Evolutionary conservation across 805 yeast genomes (phyloP).

Genomic region (Ogataea nonfermentans): DNA sequence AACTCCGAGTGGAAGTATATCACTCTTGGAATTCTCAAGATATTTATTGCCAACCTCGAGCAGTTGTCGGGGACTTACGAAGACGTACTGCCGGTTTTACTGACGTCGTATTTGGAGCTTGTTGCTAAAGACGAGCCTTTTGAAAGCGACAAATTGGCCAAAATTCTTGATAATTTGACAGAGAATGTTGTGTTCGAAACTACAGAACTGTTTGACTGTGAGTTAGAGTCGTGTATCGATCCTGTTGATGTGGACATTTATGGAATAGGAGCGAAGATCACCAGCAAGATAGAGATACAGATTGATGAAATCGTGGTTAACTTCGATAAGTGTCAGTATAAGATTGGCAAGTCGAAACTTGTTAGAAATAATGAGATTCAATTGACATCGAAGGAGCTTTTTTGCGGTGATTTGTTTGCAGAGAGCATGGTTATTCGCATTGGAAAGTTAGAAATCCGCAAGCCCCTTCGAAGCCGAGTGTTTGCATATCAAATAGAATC

Average conservation of each 20-base stretch:
- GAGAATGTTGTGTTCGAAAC: slow-evolving; percentile 17
- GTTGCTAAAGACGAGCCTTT: slow-evolving; percentile 29
- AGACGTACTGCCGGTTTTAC: slow-evolving; percentile 28
- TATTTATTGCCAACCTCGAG: slow-evolving; percentile 68
- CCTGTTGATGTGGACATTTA: slow-evolving; percentile 38
- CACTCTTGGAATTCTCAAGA: slow-evolving; percentile 61
- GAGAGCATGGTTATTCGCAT: slow-evolving; percentile 18
- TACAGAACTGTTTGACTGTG: slow-evolving; percentile 37
- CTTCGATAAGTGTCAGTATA: slow-evolving; percentile 20
- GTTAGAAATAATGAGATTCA: slow-evolving; percentile 12
- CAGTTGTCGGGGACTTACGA: slow-evolving; percentile 29
- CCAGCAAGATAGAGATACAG: slow-evolving; percentile 26
- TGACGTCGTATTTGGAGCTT: slow-evolving; percentile 40
- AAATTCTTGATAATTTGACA: slow-evolving; percentile 14
- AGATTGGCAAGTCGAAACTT: slow-evolving; percentile 8
- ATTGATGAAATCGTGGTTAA: slow-evolving; percentile 22
- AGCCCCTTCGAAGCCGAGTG: slow-evolving; percentile 12
- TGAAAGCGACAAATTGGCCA: slow-evolving; percentile 19
- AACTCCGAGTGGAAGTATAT: slow-evolving; percentile 73
- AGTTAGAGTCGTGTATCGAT: slow-evolving; percentile 38
- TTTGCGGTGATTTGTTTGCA: slow-evolving; percentile 23
- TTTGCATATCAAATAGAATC: slow-evolving; percentile 20
- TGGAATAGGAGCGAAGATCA: slow-evolving; percentile 35
- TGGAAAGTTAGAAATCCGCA: slow-evolving; percentile 25
- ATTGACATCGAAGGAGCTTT: slow-evolving; percentile 20